phyloP scores from a whole-genome alignment of 768 basidiomycete species.

The Boletus reticuloceps region DNA sequence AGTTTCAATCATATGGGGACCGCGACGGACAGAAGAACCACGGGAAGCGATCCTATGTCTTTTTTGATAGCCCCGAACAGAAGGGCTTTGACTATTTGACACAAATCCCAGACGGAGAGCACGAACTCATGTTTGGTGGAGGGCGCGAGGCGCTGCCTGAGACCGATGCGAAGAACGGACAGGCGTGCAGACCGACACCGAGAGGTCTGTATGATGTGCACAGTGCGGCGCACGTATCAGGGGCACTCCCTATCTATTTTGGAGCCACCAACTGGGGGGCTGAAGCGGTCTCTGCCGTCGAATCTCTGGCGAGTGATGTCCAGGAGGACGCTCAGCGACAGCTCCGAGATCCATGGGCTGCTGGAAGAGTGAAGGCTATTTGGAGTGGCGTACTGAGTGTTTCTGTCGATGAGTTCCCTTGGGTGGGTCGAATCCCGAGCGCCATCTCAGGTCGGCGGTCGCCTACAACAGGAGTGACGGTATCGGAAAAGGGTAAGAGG shows the following conservation, averaged over 20 bases:
- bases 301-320: not conserved
- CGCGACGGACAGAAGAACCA: slow-evolving; percentile 19
- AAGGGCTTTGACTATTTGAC: slow-evolving; percentile 66
- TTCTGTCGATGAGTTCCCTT: slow-evolving; percentile 61
- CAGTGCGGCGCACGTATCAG: slow-evolving; percentile 43
- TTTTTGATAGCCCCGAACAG: slow-evolving; percentile 42
- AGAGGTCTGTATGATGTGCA: slow-evolving; percentile 33
- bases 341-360: slow-evolving; percentile 30
- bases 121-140: slow-evolving; percentile 68
- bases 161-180: not conserved
- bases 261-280: slow-evolving; percentile 42
- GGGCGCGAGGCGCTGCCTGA: slow-evolving; percentile 37
- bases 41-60: slow-evolving; percentile 56
- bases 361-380: slow-evolving; percentile 48
- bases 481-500: slow-evolving; percentile 1
- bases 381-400: slow-evolving; percentile 68
- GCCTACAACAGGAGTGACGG: slow-evolving; percentile 6
- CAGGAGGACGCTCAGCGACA: slow-evolving; percentile 13
- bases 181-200: slow-evolving; percentile 25
- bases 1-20: slow-evolving; percentile 5
- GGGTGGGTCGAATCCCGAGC: slow-evolving; percentile 65
- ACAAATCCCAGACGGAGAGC: slow-evolving; percentile 47
- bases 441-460: slow-evolving; percentile 42
- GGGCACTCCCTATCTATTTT: slow-evolving; percentile 56
- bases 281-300: slow-evolving; percentile 28